Evolutionary conservation across 139 green algal species (phyloP).

Genomic region (Tetraselmis chui): DNA sequence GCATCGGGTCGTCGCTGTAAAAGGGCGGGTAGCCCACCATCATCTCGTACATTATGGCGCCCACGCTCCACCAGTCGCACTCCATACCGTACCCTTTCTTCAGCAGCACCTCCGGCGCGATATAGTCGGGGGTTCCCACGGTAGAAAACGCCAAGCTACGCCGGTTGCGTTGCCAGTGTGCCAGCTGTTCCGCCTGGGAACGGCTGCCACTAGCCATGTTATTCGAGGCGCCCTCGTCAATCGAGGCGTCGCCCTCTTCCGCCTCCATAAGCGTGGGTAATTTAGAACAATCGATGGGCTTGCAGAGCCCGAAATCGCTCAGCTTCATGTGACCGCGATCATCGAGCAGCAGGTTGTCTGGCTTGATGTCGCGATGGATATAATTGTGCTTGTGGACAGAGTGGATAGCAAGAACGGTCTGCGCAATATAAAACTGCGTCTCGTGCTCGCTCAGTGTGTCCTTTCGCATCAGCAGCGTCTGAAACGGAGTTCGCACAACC

Average conservation of each 20-base stretch:
- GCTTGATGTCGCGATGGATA: conserved; percentile 97
- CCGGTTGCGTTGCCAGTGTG: conserved; percentile 71
- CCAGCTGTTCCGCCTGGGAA: conserved; percentile 14
- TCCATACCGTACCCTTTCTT: conserved; percentile 98
- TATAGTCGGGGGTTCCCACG: conserved; percentile 94
- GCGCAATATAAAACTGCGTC: conserved; percentile 81
- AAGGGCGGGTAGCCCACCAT: conserved; percentile 95
- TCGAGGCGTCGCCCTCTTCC: not conserved
- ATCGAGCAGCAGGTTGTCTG: conserved; percentile 94
- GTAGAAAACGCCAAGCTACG: conserved; percentile 83
- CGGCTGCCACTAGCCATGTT: not conserved
- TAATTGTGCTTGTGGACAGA: conserved; percentile 82
- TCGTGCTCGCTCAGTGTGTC: conserved; percentile 87
- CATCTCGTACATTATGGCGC: conserved; percentile 97
- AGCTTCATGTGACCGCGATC: conserved; percentile 88
- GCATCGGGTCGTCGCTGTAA: conserved; percentile 92
- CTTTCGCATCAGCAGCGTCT: conserved; percentile 95
- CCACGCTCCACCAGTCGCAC: conserved; percentile 97
- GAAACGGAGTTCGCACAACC: not conserved
- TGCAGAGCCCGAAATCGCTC: conserved; percentile 96
- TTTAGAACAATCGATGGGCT: conserved; percentile 70
- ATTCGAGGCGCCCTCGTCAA: not conserved
- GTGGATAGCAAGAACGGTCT: conserved; percentile 85
- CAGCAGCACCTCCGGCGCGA: conserved; percentile 90
- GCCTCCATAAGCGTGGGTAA: conserved; percentile 47